phyloP scores from a whole-genome alignment of 2,329 filamentous ascomycete genomes.

The Colletotrichum filicis region DNA sequence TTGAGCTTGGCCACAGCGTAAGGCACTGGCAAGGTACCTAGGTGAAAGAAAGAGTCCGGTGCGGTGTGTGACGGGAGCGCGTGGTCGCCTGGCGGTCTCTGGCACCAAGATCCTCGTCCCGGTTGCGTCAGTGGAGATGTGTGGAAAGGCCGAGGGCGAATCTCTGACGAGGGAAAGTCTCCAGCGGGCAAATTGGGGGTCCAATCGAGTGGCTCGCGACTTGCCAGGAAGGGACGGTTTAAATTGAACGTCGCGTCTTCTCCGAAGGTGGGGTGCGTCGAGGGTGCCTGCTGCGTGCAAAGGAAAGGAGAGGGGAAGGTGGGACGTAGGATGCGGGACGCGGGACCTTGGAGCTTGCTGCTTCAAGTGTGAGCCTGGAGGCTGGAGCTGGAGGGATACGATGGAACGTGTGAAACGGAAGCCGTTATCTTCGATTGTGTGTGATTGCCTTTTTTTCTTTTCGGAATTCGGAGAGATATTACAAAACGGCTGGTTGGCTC shows the following conservation, averaged over 20 bases:
- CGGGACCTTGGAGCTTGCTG: not conserved
- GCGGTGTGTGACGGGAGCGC: not conserved
- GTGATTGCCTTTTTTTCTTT: not conserved
- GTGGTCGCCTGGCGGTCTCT: not conserved
- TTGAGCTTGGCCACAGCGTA: constrained; percentile 21
- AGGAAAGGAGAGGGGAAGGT: constrained; percentile 13
- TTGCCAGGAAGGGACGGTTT: constrained; percentile 29
- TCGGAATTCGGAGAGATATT: not conserved
- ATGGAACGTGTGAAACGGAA: constrained; percentile 27
- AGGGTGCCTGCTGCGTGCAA: not conserved
- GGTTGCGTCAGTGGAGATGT: constrained; percentile 7
- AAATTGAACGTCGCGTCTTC: constrained; percentile 35
- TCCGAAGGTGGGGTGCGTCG: constrained; percentile 23
- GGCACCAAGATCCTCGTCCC: constrained; percentile 1
- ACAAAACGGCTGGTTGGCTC: not conserved
- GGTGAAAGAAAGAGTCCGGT: constrained; percentile 12
- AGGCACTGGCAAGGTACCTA: not conserved
- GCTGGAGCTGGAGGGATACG: not conserved
- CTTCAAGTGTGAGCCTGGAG: too few species aligned
- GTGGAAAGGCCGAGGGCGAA: constrained; percentile 13
- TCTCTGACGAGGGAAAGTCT: constrained; percentile 28
- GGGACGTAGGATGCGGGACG: not conserved
- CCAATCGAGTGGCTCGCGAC: constrained; percentile 27
- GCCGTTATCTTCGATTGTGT: not conserved
- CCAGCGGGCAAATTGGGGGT: constrained; percentile 34